Percentiles rank a stretch among this genome's conserved stretches.
Conservation (phyloP, 768 basidiomycete species). For the Phanerodontia chrysosporium region DNA sequence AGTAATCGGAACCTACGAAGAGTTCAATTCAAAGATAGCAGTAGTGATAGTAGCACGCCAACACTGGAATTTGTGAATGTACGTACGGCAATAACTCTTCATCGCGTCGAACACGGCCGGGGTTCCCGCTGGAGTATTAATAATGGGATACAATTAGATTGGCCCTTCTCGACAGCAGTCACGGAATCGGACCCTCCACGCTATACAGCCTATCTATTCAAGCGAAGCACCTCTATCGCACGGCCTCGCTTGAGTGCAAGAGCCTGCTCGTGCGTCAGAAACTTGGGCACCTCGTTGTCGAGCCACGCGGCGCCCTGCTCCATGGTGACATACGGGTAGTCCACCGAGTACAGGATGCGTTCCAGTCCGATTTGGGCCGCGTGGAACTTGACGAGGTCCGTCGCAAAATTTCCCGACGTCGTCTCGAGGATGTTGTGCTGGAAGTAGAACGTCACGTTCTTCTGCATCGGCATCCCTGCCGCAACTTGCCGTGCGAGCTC, state of each 20-base stretch:
- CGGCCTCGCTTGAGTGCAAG: background rate
- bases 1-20: too few species aligned
- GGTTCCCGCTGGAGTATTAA: too few species aligned
- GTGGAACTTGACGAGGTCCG: conserved; percentile 4
- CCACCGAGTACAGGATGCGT: background rate
- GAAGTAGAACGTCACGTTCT: conserved; percentile 1
- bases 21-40: too few species aligned
- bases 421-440: conserved; percentile 4
- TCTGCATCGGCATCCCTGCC: conserved; percentile 1
- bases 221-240: background rate
- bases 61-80: too few species aligned
- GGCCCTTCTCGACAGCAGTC: too few species aligned
- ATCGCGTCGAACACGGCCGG: too few species aligned
- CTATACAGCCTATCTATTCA: background rate
- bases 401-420: conserved; percentile 1
- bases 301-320: background rate
- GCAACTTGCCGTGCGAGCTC: background rate
- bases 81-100: too few species aligned
- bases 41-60: too few species aligned
- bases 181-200: too few species aligned
- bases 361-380: background rate
- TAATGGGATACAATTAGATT: too few species aligned
- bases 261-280: background rate
- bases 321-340: background rate
- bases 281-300: background rate